Conservation (phyloP, 2,329 filamentous ascomycete genomes). For the Alternaria ventricosa region DNA sequence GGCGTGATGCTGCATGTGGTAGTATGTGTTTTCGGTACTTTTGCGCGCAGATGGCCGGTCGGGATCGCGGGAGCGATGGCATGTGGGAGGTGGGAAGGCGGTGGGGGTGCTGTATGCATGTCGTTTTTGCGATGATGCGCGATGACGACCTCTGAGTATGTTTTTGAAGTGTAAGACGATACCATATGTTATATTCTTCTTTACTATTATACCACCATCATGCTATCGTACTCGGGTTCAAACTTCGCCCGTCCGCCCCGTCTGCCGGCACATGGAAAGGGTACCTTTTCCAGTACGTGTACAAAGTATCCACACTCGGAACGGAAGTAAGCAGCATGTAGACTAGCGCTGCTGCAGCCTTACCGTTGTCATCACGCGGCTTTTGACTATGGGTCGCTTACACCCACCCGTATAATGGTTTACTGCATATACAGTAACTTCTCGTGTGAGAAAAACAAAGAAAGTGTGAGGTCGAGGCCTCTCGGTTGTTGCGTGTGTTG, state of each 20-base stretch:
- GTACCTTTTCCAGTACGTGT: background rate
- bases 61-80: background rate
- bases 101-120: background rate
- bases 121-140: background rate
- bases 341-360: conserved; percentile 5
- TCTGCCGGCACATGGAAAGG: background rate
- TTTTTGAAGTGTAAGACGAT: background rate
- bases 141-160: background rate
- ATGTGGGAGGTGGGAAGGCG: background rate
- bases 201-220: background rate
- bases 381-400: background rate
- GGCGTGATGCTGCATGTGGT: background rate
- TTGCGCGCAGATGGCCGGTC: background rate
- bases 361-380: conserved; percentile 6
- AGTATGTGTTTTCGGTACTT: background rate
- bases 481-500: background rate
- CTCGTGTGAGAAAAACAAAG: background rate
- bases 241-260: background rate
- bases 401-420: background rate
- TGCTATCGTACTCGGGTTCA: background rate
- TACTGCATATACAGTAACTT: background rate
- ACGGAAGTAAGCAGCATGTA: background rate
- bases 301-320: background rate
- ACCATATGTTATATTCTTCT: too few species aligned
- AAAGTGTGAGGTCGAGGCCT: background rate